Conservation (phyloP, 352 stramenopile species). For the Pythium angustatum region DNA sequence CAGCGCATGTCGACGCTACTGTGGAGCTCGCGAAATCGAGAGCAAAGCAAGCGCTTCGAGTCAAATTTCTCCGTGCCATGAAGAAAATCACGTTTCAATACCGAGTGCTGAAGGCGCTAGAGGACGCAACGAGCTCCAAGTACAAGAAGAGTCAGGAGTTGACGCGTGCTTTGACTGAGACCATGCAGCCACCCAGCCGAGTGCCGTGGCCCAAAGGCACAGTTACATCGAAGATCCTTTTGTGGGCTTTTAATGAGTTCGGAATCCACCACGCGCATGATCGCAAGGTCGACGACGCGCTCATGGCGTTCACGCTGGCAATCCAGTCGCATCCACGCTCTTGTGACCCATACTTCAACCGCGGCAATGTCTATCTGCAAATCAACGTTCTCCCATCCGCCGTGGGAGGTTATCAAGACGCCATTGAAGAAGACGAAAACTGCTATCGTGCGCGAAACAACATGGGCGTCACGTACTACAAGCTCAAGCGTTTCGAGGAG, state of each 20-base stretch:
- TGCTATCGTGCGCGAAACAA: conserved; percentile 52
- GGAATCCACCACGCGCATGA: conserved; percentile 35
- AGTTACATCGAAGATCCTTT: conserved; percentile 40
- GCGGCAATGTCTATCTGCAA: conserved; percentile 50
- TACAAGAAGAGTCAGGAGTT: conserved; percentile 42
- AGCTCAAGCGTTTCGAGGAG: conserved; percentile 47
- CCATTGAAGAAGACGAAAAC: conserved; percentile 40
- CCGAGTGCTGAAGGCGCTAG: conserved; percentile 43
- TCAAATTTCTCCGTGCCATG: conserved; percentile 39
- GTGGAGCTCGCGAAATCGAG: conserved; percentile 14
- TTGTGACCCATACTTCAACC: conserved; percentile 50
- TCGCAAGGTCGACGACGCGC: conserved; percentile 43
- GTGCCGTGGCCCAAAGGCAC: conserved; percentile 44
- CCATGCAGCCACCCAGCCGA: conserved; percentile 23
- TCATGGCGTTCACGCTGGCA: conserved; percentile 53
- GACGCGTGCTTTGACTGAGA: conserved; percentile 27
- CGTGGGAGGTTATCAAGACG: conserved; percentile 48
- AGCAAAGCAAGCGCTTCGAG: conserved; percentile 8
- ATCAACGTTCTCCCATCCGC: conserved; percentile 41
- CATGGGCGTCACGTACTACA: conserved; percentile 45
- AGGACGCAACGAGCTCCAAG: conserved; percentile 35
- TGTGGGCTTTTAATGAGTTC: conserved; percentile 56
- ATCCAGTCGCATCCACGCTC: conserved; percentile 46
- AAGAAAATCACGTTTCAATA: conserved; percentile 51
- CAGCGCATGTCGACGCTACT: conserved; percentile 6